A percentile compares a stretch with the other conserved stretches of the same genome.
These are phyloP conservation scores for Eragrostis curvula DNA, from an alignment of 176 grass and related monocot species.

Conservation along the genomic window DNA sequence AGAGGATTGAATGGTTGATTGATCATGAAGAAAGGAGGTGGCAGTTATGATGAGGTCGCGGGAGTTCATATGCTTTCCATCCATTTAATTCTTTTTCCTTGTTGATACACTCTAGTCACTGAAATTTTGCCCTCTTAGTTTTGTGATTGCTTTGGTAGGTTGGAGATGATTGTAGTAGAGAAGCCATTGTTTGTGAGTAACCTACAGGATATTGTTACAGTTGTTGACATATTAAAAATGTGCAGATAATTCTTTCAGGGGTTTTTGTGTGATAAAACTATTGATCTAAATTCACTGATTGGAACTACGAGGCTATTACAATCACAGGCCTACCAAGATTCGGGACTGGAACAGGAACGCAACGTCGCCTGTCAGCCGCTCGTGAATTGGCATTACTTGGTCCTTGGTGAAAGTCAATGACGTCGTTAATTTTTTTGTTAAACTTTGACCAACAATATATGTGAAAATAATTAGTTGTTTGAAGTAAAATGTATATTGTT, in stretches of 20 bases:
- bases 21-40: conserved; percentile 34
- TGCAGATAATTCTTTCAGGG: conserved; percentile 72
- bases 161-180: conserved; percentile 59
- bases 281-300: neutral
- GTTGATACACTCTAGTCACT: conserved; percentile 31
- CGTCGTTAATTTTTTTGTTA: no score
- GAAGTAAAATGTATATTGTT: no score
- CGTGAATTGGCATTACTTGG: neutral
- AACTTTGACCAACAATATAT: no score
- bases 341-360: neutral
- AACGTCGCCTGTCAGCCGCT: neutral
- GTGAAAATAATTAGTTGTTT: no score
- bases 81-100: conserved; percentile 47
- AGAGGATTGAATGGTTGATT: conserved; percentile 26
- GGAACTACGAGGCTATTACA: neutral
- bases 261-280: conserved; percentile 9
- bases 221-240: conserved; percentile 57
- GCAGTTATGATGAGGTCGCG: conserved; percentile 27
- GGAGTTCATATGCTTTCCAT: conserved; percentile 43
- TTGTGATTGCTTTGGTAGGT: conserved; percentile 54
- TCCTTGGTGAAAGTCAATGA: neutral
- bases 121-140: conserved; percentile 65
- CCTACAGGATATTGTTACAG: conserved; percentile 66
- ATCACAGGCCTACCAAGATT: neutral
- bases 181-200: conserved; percentile 62